Percentiles rank a stretch among this genome's conserved stretches.
Conservation (phyloP, 2,329 filamentous ascomycete genomes). For the Colletotrichum aenigma region DNA sequence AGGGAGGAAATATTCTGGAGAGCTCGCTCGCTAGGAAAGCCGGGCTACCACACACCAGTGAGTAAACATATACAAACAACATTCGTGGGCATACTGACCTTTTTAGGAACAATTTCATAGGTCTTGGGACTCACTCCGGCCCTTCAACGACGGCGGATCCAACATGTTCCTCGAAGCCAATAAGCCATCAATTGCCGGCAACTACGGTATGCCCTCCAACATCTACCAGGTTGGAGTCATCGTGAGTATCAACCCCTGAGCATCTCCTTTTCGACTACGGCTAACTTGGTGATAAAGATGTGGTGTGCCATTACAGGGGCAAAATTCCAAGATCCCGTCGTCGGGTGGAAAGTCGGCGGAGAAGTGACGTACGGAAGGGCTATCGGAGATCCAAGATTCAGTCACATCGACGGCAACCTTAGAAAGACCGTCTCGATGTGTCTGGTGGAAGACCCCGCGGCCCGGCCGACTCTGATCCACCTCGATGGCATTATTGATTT, state of each 20-base stretch:
- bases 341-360: neutral
- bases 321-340: neutral
- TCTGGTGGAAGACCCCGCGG: constrained; percentile 26
- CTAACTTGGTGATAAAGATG: constrained; percentile 8
- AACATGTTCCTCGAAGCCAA: neutral
- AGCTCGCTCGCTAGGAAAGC: constrained; percentile 3
- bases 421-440: constrained; percentile 27
- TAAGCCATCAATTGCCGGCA: constrained; percentile 19
- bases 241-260: neutral
- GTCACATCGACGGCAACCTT: constrained; percentile 24
- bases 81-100: neutral
- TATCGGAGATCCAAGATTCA: neutral
- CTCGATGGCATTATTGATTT: constrained; percentile 23
- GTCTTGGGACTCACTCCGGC: constrained; percentile 15
- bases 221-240: constrained; percentile 22
- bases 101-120: constrained; percentile 21
- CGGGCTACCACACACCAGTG: constrained; percentile 1
- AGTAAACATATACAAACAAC: neutral
- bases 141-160: neutral
- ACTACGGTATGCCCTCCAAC: constrained; percentile 23
- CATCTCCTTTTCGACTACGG: too few species aligned
- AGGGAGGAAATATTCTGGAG: constrained; percentile 12
- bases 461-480: constrained; percentile 27
- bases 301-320: constrained; percentile 18
- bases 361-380: constrained; percentile 11